These are phyloP conservation scores for Furcasterigmium sp. DNA, from an alignment of 2,329 filamentous ascomycete genomes.

Conservation along the genomic window DNA sequence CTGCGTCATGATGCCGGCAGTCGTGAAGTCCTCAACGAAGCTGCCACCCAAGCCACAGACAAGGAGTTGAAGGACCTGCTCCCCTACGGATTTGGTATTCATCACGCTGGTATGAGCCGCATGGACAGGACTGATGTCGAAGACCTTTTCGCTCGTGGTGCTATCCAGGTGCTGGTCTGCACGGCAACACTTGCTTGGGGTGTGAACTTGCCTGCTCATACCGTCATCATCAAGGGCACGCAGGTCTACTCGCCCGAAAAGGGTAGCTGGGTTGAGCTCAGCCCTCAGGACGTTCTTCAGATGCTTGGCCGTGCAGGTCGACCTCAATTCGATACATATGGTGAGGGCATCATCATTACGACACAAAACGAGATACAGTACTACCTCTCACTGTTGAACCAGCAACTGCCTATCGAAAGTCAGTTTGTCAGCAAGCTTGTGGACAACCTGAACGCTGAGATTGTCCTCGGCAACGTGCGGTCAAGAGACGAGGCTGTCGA, in stretches of 20 bases:
- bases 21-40: slow-evolving; percentile 80
- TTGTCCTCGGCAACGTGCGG: slow-evolving; percentile 90
- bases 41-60: slow-evolving; percentile 77
- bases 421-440: slow-evolving; percentile 90
- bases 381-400: slow-evolving; percentile 92
- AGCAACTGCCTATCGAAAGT: slow-evolving; percentile 95
- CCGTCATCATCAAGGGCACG: slow-evolving; percentile 97
- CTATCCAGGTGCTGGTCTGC: slow-evolving; percentile 92
- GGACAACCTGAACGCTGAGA: slow-evolving; percentile 93
- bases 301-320: slow-evolving; percentile 97
- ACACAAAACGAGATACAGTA: slow-evolving; percentile 94
- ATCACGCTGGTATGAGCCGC: slow-evolving; percentile 95
- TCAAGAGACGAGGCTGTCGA: slow-evolving; percentile 95
- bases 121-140: slow-evolving; percentile 94
- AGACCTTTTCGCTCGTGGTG: slow-evolving; percentile 85
- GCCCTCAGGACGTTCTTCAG: slow-evolving; percentile 94
- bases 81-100: slow-evolving; percentile 95
- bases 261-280: slow-evolving; percentile 96
- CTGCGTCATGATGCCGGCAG: slow-evolving; percentile 88
- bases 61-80: slow-evolving; percentile 87
- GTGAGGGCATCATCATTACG: slow-evolving; percentile 98
- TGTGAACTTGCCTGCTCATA: slow-evolving; percentile 96
- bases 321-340: slow-evolving; percentile 95
- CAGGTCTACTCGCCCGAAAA: slow-evolving; percentile 98
- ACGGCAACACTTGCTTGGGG: slow-evolving; percentile 98